These are phyloP conservation scores for Pleurozium schreberi DNA, from an alignment of 225 moss, liverwort and hornwort species.

Conservation along the genomic window DNA sequence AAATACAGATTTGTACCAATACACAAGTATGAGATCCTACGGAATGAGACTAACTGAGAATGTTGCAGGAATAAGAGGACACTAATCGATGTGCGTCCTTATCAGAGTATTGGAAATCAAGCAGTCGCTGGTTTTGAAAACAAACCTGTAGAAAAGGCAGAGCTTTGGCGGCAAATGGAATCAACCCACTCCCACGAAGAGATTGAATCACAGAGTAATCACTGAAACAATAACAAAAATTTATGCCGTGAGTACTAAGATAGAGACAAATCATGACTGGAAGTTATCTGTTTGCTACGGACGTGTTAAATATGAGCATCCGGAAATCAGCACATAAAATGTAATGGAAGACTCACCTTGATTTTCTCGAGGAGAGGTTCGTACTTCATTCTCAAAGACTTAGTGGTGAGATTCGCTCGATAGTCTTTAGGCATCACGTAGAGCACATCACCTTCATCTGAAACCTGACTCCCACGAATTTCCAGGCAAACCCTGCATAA, in stretches of 20 bases:
- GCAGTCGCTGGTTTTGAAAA: background rate
- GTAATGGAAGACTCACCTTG: slow-evolving; percentile 40
- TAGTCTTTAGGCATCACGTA: slow-evolving; percentile 90
- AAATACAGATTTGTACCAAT: background rate
- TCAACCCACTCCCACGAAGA: slow-evolving; percentile 70
- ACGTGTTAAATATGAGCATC: background rate
- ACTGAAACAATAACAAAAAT: slow-evolving; percentile 29
- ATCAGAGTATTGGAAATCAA: background rate
- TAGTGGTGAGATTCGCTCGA: slow-evolving; percentile 61
- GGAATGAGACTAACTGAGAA: background rate
- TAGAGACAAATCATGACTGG: background rate
- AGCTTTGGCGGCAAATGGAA: slow-evolving; percentile 79
- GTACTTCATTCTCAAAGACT: slow-evolving; percentile 86
- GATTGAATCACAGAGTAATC: slow-evolving; percentile 77
- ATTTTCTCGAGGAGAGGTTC: slow-evolving; percentile 82
- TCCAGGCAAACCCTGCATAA: background rate
- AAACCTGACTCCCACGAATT: slow-evolving; percentile 49
- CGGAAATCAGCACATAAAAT: background rate
- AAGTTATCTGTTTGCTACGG: background rate
- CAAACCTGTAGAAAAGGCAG: slow-evolving; percentile 81
- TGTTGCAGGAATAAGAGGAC: background rate
- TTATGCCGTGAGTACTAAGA: background rate
- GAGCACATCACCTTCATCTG: slow-evolving; percentile 98
- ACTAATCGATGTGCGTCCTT: background rate
- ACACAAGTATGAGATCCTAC: background rate